A percentile compares a stretch with the other conserved stretches of the same genome.
These are phyloP conservation scores for Sonneratia caseolaris DNA, from an alignment of 345 rosid genomes.

Conservation along the genomic window DNA sequence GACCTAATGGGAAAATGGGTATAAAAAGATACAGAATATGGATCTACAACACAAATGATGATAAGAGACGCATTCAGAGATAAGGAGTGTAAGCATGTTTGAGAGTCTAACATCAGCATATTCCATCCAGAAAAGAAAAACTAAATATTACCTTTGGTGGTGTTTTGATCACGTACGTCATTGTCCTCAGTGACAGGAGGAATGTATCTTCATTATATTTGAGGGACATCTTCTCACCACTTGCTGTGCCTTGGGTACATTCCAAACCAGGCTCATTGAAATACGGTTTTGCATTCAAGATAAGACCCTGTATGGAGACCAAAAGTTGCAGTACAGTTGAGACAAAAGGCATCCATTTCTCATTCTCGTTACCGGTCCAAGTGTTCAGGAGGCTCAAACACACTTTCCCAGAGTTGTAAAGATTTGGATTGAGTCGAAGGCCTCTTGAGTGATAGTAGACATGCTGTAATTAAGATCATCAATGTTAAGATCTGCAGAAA, in stretches of 20 bases:
- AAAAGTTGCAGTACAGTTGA: conserved; percentile 86
- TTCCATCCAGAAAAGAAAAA: not conserved
- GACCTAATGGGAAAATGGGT: not conserved
- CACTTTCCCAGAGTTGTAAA: conserved; percentile 67
- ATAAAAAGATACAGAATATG: too few species aligned
- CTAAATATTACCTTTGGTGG: conserved; percentile 63
- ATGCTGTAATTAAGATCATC: conserved; percentile 30
- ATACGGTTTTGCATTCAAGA: conserved; percentile 73
- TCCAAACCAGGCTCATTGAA: conserved; percentile 86
- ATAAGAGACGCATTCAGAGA: not conserved
- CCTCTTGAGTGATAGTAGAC: conserved; percentile 77
- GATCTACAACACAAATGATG: not conserved
- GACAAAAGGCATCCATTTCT: conserved; percentile 71
- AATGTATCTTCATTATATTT: conserved; percentile 59
- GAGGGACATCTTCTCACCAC: conserved; percentile 41
- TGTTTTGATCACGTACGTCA: conserved; percentile 58
- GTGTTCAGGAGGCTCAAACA: conserved; percentile 94
- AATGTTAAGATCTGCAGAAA: conserved; percentile 7
- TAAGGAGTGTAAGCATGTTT: not conserved
- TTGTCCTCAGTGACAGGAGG: conserved; percentile 54
- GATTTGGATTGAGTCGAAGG: conserved; percentile 77
- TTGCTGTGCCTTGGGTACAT: conserved; percentile 24
- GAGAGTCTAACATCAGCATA: not conserved
- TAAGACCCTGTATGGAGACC: conserved; percentile 87
- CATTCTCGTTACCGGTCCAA: conserved; percentile 61